Base-by-base conservation (phyloP, 345 rosid genomes). In the Hibiscus syriacus region DNA sequence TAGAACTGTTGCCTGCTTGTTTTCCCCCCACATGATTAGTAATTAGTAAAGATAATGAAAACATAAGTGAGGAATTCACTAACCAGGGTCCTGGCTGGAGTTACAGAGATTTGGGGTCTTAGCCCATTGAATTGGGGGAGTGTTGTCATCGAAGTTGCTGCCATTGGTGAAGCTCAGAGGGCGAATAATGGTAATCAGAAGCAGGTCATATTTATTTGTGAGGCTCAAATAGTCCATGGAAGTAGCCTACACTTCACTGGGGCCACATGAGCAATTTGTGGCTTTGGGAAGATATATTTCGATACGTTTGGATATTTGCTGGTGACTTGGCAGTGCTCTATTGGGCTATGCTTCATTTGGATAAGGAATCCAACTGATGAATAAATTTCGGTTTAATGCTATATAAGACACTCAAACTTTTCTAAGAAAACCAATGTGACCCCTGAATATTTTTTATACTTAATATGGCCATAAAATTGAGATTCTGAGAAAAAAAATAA, bases 41-140 rank as follows among this genome's bases (percentile, higher is more conserved):
- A n/a, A n/a, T n/a, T n/a, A n/a, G n/a, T n/a, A 26, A 63, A 43
- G 12, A 13, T 7, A 7, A 7, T 36, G 20, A 25, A 13, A 69
- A 55, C 8, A 22, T 17, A 60, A 19, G 1, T 38, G 43, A 22
- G 3, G 50, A 36, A 53, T 10, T 13, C 8, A 73, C 90, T 32
- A 53, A 93, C 98, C 89, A 87, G 68, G 73, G 81, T 74, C 69
- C 79, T 76, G 17, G 76, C 75, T 19, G 96, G 90, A 72, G 83
- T 65, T 38, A 85, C 70, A 23, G 91, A 70, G 74, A 79, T 57
- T 14, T 67, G 71, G 74, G 92, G 82, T 59, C 81, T 82, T n/a
- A 88, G 88, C 23, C 96, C 91, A 62, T 59, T 77, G 84, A 91
- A 85, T 45, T 81, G 90, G 7, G 95, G 90, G 34, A 86, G 81